phyloP scores from a whole-genome alignment of 371 early-diverging fungal genomes.

The Choanephora cucurbitarum region DNA sequence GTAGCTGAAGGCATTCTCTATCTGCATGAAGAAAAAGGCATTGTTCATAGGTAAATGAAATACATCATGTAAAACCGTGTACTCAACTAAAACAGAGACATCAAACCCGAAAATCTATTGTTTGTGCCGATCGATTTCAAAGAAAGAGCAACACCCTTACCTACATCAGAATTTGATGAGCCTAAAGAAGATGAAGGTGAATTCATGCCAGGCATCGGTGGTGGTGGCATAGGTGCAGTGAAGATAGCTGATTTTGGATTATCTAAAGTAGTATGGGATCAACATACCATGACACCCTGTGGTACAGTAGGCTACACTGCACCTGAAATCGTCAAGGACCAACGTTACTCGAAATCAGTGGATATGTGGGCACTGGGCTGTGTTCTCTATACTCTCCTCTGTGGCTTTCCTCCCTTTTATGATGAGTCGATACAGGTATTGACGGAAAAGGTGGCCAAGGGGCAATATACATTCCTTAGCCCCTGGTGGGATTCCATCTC shows the following conservation, averaged over 20 bases:
- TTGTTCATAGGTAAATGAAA: conserved; percentile 74
- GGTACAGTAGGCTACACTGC: conserved; percentile 94
- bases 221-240: conserved; percentile 76
- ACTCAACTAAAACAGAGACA: too few relatives aligned
- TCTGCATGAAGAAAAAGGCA: conserved; percentile 72
- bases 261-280: conserved; percentile 80
- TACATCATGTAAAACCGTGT: too few relatives aligned
- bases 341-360: conserved; percentile 81
- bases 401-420: conserved; percentile 92
- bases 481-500: conserved; percentile 82
- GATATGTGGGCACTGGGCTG: conserved; percentile 96
- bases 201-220: conserved; percentile 58
- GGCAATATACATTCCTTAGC: conserved; percentile 66
- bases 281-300: conserved; percentile 89
- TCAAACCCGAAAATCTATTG: conserved; percentile 96
- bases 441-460: conserved; percentile 66
- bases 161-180: conserved; percentile 42
- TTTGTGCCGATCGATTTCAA: conserved; percentile 67
- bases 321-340: conserved; percentile 87
- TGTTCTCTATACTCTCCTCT: conserved; percentile 86
- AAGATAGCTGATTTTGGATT: conserved; percentile 90
- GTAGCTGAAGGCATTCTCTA: conserved; percentile 85
- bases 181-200: conserved; percentile 64
- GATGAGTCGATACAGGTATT: conserved; percentile 63
- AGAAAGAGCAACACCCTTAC: conserved; percentile 50